These are phyloP conservation scores for Naganishia sp. DNA, from an alignment of 1,284 basidiomycete species.

Conservation along the genomic window DNA sequence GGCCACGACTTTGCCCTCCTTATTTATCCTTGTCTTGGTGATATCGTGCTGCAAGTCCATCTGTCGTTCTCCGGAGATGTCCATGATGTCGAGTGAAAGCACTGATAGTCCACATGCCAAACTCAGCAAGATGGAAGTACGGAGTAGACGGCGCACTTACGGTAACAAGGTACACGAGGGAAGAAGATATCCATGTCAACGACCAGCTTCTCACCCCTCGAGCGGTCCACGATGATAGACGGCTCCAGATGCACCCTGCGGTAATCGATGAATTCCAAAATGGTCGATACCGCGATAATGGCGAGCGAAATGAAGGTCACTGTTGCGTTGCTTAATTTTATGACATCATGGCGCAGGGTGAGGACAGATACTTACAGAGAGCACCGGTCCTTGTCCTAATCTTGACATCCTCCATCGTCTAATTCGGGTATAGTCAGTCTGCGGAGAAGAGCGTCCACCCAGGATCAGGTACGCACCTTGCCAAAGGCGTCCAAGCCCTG, in stretches of 20 bases:
- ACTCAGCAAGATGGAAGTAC: background rate
- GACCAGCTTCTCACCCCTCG: slow-evolving; percentile 88
- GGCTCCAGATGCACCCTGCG: slow-evolving; percentile 82
- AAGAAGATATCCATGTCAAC: slow-evolving; percentile 93
- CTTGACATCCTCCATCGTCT: slow-evolving; percentile 98
- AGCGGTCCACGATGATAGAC: slow-evolving; percentile 87
- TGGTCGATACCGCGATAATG: slow-evolving; percentile 86
- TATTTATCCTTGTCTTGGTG: slow-evolving; percentile 74
- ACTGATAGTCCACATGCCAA: slow-evolving; percentile 60
- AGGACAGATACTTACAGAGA: slow-evolving; percentile 63
- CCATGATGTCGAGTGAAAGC: slow-evolving; percentile 93
- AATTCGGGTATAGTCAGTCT: slow-evolving; percentile 18
- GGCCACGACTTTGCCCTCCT: slow-evolving; percentile 64
- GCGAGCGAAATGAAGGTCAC: slow-evolving; percentile 90
- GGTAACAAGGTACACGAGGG: slow-evolving; percentile 94
- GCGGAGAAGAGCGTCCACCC: slow-evolving; percentile 3
- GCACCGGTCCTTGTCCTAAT: slow-evolving; percentile 93
- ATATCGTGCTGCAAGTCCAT: slow-evolving; percentile 87
- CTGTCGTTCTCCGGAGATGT: slow-evolving; percentile 94
- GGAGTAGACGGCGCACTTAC: slow-evolving; percentile 59
- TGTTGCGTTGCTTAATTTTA: slow-evolving; percentile 44
- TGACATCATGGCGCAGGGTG: background rate
- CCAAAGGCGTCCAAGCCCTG: slow-evolving; percentile 88
- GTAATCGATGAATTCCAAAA: slow-evolving; percentile 95
- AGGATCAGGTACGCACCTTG: slow-evolving; percentile 64